Evolutionary conservation across 495 filamentous ascomycete genomes (phyloP), one percentile per base, ranked within the genome.

Genomic region (Aspergillus bridgeri): DNA sequence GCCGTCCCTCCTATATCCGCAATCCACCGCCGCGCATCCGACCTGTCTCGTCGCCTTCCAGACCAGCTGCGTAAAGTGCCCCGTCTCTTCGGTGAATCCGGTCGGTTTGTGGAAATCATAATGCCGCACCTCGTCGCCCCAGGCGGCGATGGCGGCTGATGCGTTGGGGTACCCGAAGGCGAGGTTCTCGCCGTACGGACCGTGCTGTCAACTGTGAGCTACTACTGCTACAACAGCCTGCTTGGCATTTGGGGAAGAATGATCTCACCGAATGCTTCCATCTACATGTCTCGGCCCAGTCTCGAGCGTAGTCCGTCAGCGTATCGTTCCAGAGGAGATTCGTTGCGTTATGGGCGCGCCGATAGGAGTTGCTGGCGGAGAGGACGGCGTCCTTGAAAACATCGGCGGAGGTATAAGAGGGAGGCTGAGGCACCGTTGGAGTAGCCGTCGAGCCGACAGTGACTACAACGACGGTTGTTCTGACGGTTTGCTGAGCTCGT

Each of bases 51-150:
- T 91, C 33, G 76, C 73, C 68, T 81, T 84, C 90, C 90, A 95
- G 2, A 93, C 89, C 45, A 95, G 67, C 75, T 92, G 89, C 23
- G 90, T 91, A 69, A 91, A 95, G 71, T 95, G 90, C 0, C 89
- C 90, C n/a, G 89, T 91, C 18, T 71, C 62, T 58, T 88, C 79
- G 7, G 59, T 72, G 67, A 89, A 92, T 0, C 75, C 78, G 0
- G 81, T 76, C 7, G 77, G 73, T 3, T 73, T 63, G 0, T 62
- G 13, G 69, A 81, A 91, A 59, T 90, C 66, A 62, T 91, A 93
- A 6, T 71, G 25, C 0, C 60, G 51, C 13, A 80, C 58, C 70
- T 94, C 90, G 59, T 83, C 62, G 13, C 81, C 89, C 89, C 89
- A 94, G 20, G 75, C 81, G 42, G 81, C 80, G 22, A 93, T 78